Evolutionary conservation across 2,329 filamentous ascomycete species (phyloP).

Genomic region (Ophiostoma quercus): DNA sequence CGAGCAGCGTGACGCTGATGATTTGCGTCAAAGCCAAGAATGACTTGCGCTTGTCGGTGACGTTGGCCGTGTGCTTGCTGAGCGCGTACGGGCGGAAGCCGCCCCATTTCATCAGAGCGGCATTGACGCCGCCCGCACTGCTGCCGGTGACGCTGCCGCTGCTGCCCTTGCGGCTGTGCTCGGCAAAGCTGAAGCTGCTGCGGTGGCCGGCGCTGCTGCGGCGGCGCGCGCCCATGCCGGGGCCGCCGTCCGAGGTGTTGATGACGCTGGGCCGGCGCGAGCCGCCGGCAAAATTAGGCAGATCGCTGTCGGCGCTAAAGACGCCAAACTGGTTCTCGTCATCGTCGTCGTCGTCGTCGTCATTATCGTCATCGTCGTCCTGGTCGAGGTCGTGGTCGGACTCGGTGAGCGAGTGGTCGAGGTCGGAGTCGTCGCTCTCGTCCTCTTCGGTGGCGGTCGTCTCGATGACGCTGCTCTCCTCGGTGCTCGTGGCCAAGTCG

Average conservation of each 20-base stretch:
- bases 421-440: background rate
- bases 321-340: constrained; percentile 18
- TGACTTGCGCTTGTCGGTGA: constrained; percentile 27
- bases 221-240: constrained; percentile 14
- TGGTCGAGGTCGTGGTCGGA: background rate
- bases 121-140: background rate
- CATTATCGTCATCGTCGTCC: constrained; percentile 3
- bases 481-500: constrained; percentile 18
- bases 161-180: constrained; percentile 21
- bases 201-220: constrained; percentile 21
- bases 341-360: constrained; percentile 12
- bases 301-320: constrained; percentile 6
- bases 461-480: constrained; percentile 23
- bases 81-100: constrained; percentile 25
- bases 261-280: constrained; percentile 16
- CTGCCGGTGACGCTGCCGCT: background rate
- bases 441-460: constrained; percentile 21
- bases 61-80: constrained; percentile 22
- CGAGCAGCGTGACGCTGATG: constrained; percentile 21
- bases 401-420: constrained; percentile 8
- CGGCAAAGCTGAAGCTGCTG: constrained; percentile 14
- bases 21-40: constrained; percentile 25
- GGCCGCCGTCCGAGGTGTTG: background rate
- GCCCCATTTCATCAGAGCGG: constrained; percentile 24
- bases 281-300: constrained; percentile 11